Evolutionary conservation across 1,139 yeast genomes (phyloP).

Genomic region (Magnusiomyces paraingens): DNA sequence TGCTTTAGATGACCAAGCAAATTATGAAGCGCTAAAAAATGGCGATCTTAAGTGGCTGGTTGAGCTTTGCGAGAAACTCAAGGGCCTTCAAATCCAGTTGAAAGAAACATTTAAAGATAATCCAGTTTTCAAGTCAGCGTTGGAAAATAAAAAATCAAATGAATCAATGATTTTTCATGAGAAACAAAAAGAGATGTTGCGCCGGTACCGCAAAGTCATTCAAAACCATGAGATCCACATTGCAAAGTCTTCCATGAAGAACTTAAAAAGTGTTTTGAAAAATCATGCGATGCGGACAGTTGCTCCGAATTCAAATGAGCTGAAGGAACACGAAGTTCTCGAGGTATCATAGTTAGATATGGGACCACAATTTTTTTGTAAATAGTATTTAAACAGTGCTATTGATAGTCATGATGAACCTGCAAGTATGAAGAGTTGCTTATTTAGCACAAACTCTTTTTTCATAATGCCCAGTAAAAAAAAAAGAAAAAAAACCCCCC

Average conservation of each 20-base stretch:
- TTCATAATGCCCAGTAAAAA: no score
- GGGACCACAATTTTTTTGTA: not conserved
- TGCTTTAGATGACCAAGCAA: constrained; percentile 7
- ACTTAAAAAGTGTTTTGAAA: not conserved
- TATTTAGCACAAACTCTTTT: no score
- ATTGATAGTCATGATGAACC: no score
- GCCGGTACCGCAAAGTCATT: constrained; percentile 3
- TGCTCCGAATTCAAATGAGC: not conserved
- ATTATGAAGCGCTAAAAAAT: not conserved
- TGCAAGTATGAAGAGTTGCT: no score
- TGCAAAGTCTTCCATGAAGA: constrained; percentile 5
- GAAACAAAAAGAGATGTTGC: constrained; percentile 7
- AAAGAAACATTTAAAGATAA: not conserved
- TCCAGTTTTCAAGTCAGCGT: not conserved
- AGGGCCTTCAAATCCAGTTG: not conserved
- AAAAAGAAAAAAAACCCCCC: no score
- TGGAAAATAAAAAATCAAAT: not conserved
- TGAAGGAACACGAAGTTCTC: not conserved
- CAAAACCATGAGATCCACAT: constrained; percentile 8
- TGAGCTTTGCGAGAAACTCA: constrained; percentile 1
- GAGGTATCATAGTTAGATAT: not conserved
- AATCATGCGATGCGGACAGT: not conserved
- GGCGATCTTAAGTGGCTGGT: constrained; percentile 5
- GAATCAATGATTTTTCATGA: constrained; percentile 2
- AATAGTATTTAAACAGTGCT: not conserved